These are phyloP conservation scores for Pseudoturritis turrita DNA, from an alignment of 345 rosid genomes.

Conservation along the genomic window DNA sequence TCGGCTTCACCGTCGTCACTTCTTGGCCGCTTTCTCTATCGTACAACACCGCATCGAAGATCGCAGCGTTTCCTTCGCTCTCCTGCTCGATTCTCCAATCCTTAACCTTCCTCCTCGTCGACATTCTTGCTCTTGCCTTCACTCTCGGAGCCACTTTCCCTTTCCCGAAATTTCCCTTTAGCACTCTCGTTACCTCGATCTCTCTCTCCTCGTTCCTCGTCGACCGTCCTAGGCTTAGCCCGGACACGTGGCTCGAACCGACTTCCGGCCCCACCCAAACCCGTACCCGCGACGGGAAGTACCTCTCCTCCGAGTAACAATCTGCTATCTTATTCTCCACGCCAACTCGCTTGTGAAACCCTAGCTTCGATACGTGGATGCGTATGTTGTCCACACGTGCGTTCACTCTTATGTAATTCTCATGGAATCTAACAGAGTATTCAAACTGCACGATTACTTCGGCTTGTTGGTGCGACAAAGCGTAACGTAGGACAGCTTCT, in stretches of 20 bases:
- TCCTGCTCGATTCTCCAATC: conserved; percentile 88
- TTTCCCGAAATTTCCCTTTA: conserved; percentile 35
- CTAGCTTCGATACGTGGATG: conserved; percentile 61
- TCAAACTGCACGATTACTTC: conserved; percentile 71
- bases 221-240: conserved; percentile 71
- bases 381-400: conserved; percentile 73
- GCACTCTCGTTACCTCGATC: conserved; percentile 38
- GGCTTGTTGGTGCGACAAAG: conserved; percentile 75
- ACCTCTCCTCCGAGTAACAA: conserved; percentile 44
- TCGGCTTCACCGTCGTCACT: conserved; percentile 26
- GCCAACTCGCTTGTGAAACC: conserved; percentile 36
- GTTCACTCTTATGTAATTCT: conserved; percentile 56
- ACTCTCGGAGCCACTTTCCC: conserved; percentile 38
- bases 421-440: conserved; percentile 51
- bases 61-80: conserved; percentile 67
- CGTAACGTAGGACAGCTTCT: conserved; percentile 68
- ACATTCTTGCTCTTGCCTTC: conserved; percentile 49
- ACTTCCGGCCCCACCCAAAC: conserved; percentile 86
- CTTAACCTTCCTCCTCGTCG: conserved; percentile 46
- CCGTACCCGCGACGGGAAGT: conserved; percentile 56
- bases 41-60: conserved; percentile 63
- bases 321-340: conserved; percentile 30
- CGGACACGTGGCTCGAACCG: conserved; percentile 68
- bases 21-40: conserved; percentile 52
- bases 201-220: conserved; percentile 51